Evolutionary conservation across 2,329 filamentous ascomycete species (phyloP).

Genomic region (Fonsecaea multimorphosa): DNA sequence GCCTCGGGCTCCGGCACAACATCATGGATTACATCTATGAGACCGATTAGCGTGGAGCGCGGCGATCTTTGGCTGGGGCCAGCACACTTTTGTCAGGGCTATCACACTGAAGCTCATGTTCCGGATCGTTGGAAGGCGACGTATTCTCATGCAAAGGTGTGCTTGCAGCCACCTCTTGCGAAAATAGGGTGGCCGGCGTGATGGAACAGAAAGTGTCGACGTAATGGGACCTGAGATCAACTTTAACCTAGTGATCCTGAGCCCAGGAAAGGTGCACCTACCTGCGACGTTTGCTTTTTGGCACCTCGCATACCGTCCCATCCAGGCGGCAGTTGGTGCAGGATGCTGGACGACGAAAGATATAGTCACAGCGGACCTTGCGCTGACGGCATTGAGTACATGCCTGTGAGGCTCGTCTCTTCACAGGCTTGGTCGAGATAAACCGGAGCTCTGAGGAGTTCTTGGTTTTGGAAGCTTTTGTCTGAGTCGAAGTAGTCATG

Average conservation of each 20-base stretch:
- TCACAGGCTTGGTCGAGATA: slow-evolving; percentile 15
- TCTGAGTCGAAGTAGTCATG: not conserved
- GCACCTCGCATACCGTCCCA: slow-evolving; percentile 10
- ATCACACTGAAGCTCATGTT: not conserved
- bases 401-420: slow-evolving; percentile 15
- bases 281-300: slow-evolving; percentile 15
- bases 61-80: not conserved
- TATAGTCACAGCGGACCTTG: slow-evolving; percentile 18
- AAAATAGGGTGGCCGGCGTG: not conserved
- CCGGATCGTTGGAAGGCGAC: not conserved
- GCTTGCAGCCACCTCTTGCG: not conserved
- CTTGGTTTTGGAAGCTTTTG: not conserved
- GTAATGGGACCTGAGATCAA: not conserved
- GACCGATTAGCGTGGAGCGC: not conserved
- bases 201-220: not conserved
- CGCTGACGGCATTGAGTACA: slow-evolving; percentile 18
- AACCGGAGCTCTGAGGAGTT: slow-evolving; percentile 2
- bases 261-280: not conserved
- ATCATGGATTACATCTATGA: not conserved
- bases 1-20: not conserved
- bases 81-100: not conserved
- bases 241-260: not conserved
- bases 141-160: not conserved
- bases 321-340: slow-evolving; percentile 22
- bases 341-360: slow-evolving; percentile 5